phyloP scores from a whole-genome alignment of 2,329 filamentous ascomycete genomes.

The Cordyceps javanica region DNA sequence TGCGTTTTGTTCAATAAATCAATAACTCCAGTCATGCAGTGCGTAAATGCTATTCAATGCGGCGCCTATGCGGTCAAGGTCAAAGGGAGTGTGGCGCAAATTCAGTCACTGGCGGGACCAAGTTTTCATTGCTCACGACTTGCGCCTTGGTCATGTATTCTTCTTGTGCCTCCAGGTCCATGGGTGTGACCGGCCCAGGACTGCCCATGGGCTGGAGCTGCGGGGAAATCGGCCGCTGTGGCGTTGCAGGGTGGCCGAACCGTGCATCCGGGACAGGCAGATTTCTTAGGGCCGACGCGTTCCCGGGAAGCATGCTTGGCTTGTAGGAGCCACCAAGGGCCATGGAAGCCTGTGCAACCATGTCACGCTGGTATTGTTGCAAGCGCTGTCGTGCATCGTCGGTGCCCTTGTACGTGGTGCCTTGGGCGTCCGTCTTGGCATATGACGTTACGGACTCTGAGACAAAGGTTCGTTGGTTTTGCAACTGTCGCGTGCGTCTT shows the following conservation, averaged over 20 bases:
- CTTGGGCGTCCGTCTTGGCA: conserved; percentile 30
- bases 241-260: conserved; percentile 28
- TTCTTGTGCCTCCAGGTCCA: conserved; percentile 40
- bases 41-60: neutral
- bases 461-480: conserved; percentile 19
- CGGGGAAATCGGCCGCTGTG: conserved; percentile 44
- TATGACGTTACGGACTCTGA: conserved; percentile 25
- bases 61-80: neutral
- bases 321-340: conserved; percentile 29
- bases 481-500: conserved; percentile 25
- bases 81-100: conserved; percentile 11
- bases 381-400: conserved; percentile 22
- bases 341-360: conserved; percentile 51
- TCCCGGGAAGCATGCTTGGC: conserved; percentile 20
- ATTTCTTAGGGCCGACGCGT: conserved; percentile 28
- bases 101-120: neutral
- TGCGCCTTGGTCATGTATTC: conserved; percentile 9
- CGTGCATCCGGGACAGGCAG: conserved; percentile 32
- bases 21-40: conserved; percentile 9
- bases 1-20: neutral
- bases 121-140: neutral
- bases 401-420: conserved; percentile 16
- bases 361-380: conserved; percentile 55
- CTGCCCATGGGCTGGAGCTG: conserved; percentile 48
- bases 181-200: conserved; percentile 56